Percentiles rank a stretch among this genome's conserved stretches.
These are phyloP conservation scores for Macadamia tetraphylla DNA, from an alignment of 164 flowering plant genomes.

Conservation along the genomic window DNA sequence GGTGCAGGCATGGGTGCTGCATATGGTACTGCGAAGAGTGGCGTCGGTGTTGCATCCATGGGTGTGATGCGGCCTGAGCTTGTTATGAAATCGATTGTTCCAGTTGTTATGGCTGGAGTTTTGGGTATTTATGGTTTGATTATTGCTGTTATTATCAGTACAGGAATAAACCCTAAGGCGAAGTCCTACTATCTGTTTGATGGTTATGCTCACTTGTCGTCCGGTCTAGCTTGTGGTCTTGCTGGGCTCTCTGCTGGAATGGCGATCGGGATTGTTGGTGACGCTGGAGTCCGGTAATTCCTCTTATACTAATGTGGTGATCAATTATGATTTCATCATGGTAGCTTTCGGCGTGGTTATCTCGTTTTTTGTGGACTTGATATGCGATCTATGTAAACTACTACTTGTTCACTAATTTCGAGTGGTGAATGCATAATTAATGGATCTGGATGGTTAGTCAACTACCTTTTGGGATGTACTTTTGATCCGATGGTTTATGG, in stretches of 20 bases:
- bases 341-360: not conserved
- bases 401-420: not conserved
- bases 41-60: slow-evolving; percentile 60
- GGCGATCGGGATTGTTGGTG: slow-evolving; percentile 49
- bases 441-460: not conserved
- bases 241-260: slow-evolving; percentile 64
- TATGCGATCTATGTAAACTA: not conserved
- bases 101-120: slow-evolving; percentile 63
- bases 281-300: slow-evolving; percentile 27
- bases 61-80: slow-evolving; percentile 63
- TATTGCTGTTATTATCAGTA: slow-evolving; percentile 30
- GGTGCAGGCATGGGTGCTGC: slow-evolving; percentile 53
- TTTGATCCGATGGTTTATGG: too few relatives aligned
- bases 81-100: slow-evolving; percentile 56
- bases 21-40: slow-evolving; percentile 50
- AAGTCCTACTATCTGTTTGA: slow-evolving; percentile 40
- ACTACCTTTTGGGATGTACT: too few relatives aligned
- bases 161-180: slow-evolving; percentile 50
- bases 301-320: not conserved
- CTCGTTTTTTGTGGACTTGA: not conserved
- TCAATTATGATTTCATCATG: not conserved
- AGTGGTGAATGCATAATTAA: not conserved
- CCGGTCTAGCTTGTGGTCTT: slow-evolving; percentile 56
- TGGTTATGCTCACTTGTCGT: slow-evolving; percentile 36
- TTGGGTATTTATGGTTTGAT: slow-evolving; percentile 42